Base-by-base conservation (phyloP, 176 grass and related monocot species). In the Oryza nivara region DNA sequence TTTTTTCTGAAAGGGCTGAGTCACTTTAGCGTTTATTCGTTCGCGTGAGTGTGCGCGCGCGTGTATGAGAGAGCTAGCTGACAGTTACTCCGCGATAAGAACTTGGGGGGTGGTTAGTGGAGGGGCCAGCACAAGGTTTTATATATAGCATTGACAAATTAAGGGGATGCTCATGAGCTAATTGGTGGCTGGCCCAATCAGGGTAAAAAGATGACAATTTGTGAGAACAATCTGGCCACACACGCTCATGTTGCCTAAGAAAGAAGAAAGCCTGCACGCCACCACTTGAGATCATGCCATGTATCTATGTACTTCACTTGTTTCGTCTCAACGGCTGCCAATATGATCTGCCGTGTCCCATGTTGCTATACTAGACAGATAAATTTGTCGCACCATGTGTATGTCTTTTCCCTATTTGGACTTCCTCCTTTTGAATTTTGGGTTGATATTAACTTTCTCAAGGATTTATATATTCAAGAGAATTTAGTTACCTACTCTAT, bases 111-210 rank as follows among this genome's bases (percentile, higher is more conserved):
- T 14, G 63, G 58, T 38, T 86, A 86, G 84, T 83, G 78, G 75
- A 26, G 26, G 72, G 67, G 35, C 73, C 83, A 78, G 20, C 80
- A 44, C 80, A 80, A 68, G 69, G 80, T 87, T 86, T 83, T 83
- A 79, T 80, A 79, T 80, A 80, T 86, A 35, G 48, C 84, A 75
- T 87, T 83, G 84, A 83, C 75, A 90, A 79, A 86, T 82, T 52
- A 89, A 82, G 67, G 26, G 16, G 67, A 58, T 70, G 28, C 38
- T 35, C 19, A 63, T 74, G 75, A 78, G 61, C 58, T 82, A 75
- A 80, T 75, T 79, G 70, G 80, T 87, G 79, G 80, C 48, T 65
- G 75, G 84, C 75, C 63, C 76, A 84, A 75, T 86, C 80, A 79
- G 11, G 69, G 49, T 14, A 65, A 63, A 69, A 75, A 65, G 89